A percentile compares a stretch with the other conserved stretches of the same genome.
Conservation (phyloP, 441 rosid genomes). For the Syzygium syzygioides region DNA sequence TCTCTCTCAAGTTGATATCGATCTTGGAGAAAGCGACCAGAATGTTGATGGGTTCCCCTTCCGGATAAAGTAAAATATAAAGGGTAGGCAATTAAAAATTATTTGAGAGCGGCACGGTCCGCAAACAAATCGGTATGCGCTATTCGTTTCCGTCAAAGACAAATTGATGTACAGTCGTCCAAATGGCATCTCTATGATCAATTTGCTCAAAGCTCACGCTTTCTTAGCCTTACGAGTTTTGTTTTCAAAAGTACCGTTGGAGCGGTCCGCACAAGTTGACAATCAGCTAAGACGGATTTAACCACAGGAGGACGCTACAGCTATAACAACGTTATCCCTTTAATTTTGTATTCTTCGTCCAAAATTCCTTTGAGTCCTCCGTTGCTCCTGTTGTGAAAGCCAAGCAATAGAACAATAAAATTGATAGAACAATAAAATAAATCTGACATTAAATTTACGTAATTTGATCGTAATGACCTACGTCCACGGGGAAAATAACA, state of each 20-base stretch:
- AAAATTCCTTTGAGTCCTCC: not conserved
- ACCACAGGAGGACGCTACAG: not conserved
- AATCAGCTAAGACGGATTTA: not conserved
- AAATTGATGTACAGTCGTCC: not conserved
- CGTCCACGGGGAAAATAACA: rapidly evolving
- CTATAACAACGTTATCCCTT: not conserved
- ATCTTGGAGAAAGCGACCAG: too few relatives aligned
- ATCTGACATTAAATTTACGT: too few relatives aligned
- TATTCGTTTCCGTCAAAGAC: too few relatives aligned
- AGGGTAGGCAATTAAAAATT: too few relatives aligned
- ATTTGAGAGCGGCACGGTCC: too few relatives aligned
- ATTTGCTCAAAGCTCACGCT: not conserved
- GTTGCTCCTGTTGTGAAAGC: rapidly evolving
- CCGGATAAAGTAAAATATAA: too few relatives aligned
- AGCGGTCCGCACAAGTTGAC: not conserved
- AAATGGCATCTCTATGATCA: not conserved
- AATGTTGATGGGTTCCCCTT: too few relatives aligned
- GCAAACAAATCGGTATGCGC: too few relatives aligned
- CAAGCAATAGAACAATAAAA: too few relatives aligned
- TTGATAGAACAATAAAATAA: too few relatives aligned
- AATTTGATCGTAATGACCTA: too few relatives aligned
- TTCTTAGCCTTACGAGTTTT: not conserved
- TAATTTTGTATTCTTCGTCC: not conserved
- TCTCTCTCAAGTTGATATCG: too few relatives aligned
- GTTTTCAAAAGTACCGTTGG: not conserved